phyloP scores from a whole-genome alignment of 148 eudicot species.

The Suaeda aralocaspica region DNA sequence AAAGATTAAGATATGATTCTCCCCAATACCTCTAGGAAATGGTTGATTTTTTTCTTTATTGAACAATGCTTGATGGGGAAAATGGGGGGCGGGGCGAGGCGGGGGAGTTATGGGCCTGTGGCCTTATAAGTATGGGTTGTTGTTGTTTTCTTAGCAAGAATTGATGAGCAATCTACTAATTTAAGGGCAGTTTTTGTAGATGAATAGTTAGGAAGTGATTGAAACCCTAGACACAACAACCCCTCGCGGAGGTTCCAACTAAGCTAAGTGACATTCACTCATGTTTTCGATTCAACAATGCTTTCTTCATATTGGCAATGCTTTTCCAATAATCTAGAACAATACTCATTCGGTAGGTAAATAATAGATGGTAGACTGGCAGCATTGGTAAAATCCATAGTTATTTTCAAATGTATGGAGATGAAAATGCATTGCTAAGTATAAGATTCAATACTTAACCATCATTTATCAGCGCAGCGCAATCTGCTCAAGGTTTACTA shows the following conservation, averaged over 20 bases:
- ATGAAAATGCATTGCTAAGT: not conserved
- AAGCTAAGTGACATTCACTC: not conserved
- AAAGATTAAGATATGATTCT: not conserved
- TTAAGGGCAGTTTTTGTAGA: not conserved
- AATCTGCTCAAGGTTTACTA: not conserved
- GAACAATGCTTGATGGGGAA: too few species aligned
- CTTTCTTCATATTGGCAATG: not conserved
- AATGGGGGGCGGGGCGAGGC: too few species aligned
- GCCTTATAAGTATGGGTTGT: too few species aligned
- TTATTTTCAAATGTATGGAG: not conserved
- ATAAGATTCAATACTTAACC: too few species aligned
- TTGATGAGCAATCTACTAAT: too few species aligned
- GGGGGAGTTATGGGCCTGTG: too few species aligned
- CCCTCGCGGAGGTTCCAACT: not conserved
- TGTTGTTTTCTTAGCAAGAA: too few species aligned
- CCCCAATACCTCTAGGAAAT: not conserved
- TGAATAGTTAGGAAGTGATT: not conserved
- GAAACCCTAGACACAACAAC: not conserved
- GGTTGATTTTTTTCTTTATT: too few species aligned
- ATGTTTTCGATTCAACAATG: not conserved
- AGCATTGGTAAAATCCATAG: too few species aligned
- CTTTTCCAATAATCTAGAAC: not conserved
- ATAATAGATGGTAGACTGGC: too few species aligned
- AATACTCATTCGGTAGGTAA: not conserved
- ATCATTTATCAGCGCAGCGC: too few species aligned